phyloP scores from a whole-genome alignment of 257 asterid species.

The Linaria vulgaris region DNA sequence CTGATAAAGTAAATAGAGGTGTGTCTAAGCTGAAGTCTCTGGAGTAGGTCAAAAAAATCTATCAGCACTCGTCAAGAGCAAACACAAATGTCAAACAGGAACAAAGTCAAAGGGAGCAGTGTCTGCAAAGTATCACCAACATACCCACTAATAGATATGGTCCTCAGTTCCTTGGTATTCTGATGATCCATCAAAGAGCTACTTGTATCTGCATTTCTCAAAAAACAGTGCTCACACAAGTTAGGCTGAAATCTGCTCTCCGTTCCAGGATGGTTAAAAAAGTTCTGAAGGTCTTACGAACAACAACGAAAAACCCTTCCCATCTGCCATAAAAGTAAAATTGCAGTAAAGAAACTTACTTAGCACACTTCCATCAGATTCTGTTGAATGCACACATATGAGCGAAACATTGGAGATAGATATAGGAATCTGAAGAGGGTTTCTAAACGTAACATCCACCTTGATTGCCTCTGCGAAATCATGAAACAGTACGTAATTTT shows the following conservation, averaged over 20 bases:
- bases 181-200: conserved; percentile 44
- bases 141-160: conserved; percentile 57
- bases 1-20: conserved; percentile 62
- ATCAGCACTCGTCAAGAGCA: conserved; percentile 18
- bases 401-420: conserved; percentile 71
- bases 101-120: conserved; percentile 15
- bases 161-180: conserved; percentile 43
- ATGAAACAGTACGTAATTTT: conserved; percentile 25
- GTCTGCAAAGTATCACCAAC: conserved; percentile 29
- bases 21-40: conserved; percentile 59
- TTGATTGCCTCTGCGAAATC: conserved; percentile 72
- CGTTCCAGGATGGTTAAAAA: background rate
- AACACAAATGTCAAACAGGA: conserved; percentile 17
- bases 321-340: conserved; percentile 19
- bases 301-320: conserved; percentile 1
- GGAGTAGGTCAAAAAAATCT: conserved; percentile 33
- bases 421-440: conserved; percentile 94
- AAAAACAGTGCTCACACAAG: conserved; percentile 27
- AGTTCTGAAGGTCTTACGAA: too few species aligned
- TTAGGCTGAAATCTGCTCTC: conserved; percentile 24
- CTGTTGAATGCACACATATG: conserved; percentile 70
- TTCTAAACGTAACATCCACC: conserved; percentile 71
- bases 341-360: conserved; percentile 40
- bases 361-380: conserved; percentile 43
- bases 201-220: conserved; percentile 50